phyloP scores from a whole-genome alignment of 257 asterid species.

The Scutellaria barbata region DNA sequence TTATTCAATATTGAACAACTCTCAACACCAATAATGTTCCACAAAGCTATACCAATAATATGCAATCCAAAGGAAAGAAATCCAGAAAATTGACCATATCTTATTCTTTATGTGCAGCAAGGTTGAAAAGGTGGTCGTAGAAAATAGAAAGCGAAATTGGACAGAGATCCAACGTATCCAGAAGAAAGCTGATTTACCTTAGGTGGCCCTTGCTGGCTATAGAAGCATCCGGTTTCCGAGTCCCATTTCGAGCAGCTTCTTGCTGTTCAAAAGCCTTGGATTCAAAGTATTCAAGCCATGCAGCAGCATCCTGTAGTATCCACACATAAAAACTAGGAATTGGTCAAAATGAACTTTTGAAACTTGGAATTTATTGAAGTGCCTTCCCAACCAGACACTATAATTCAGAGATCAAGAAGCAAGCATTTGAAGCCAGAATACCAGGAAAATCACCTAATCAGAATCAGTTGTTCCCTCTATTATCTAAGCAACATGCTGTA shows the following conservation, averaged over 20 bases:
- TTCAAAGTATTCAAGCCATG: conserved; percentile 95
- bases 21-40: neutral
- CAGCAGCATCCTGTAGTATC: conserved; percentile 87
- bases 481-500: conserved; percentile 24
- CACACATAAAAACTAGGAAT: conserved; percentile 13
- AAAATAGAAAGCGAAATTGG: neutral
- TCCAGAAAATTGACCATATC: neutral
- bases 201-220: conserved; percentile 97
- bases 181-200: conserved; percentile 50
- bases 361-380: conserved; percentile 24
- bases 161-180: conserved; percentile 22
- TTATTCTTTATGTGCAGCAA: conserved; percentile 14
- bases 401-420: conserved; percentile 14
- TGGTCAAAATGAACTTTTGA: conserved; percentile 22
- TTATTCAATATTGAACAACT: neutral
- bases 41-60: conserved; percentile 7
- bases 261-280: conserved; percentile 96
- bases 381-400: conserved; percentile 12
- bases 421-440: conserved; percentile 1
- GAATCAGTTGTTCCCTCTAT: neutral
- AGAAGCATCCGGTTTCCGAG: conserved; percentile 86
- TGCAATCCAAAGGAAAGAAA: neutral
- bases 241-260: conserved; percentile 95
- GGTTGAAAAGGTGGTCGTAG: conserved; percentile 8
- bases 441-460: conserved; percentile 3